phyloP scores from a whole-genome alignment of 2,329 filamentous ascomycete genomes.

The Botryotinia calthae region DNA sequence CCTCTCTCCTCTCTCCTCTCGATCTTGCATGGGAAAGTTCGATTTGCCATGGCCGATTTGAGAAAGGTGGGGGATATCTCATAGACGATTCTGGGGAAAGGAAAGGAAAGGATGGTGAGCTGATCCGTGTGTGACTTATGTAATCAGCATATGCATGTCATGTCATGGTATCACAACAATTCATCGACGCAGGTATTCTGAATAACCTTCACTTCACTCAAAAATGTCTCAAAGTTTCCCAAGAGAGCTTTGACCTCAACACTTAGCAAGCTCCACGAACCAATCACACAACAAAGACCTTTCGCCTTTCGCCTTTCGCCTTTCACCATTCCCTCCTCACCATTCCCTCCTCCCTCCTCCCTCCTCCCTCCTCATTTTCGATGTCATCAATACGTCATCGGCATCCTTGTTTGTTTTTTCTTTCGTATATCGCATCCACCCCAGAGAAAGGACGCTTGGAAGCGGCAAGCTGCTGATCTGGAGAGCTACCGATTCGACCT shows the following conservation, averaged over 20 bases:
- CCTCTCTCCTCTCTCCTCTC: no score
- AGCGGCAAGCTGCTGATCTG: not conserved
- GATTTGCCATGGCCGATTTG: not conserved
- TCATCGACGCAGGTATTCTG: not conserved
- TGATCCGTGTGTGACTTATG: not conserved
- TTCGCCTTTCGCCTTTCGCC: not conserved
- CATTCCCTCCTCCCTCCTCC: not conserved
- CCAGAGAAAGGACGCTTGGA: not conserved
- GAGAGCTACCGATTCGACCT: not conserved
- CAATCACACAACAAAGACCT: not conserved
- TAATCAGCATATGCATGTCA: not conserved
- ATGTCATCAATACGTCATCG: conserved; percentile 2
- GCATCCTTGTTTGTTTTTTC: not conserved
- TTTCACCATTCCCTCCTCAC: not conserved
- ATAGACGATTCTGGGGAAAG: no score
- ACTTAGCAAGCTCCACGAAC: not conserved
- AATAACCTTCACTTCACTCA: not conserved
- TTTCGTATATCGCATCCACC: no score
- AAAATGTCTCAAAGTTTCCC: not conserved
- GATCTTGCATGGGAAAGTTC: not conserved
- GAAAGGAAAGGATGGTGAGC: not conserved
- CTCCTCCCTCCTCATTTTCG: not conserved
- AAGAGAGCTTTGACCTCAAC: not conserved
- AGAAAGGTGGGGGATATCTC: not conserved
- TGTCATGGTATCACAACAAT: no score